Base-by-base conservation (phyloP, 1,284 basidiomycete species). In the Cryptococcus sp. region DNA sequence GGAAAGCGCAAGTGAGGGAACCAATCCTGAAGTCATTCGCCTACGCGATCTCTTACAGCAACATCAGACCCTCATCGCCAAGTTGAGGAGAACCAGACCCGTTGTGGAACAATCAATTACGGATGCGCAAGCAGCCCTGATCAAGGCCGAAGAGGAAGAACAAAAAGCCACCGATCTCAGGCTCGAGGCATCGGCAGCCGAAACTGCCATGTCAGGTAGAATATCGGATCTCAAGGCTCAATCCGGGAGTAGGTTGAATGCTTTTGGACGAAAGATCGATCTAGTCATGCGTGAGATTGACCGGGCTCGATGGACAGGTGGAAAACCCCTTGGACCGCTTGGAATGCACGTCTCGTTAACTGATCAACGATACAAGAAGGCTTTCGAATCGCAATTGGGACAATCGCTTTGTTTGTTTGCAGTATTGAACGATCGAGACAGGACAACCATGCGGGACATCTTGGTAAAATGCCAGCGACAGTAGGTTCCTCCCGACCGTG, bases 261-360 rank as follows among this genome's bases (percentile, higher is more conserved):
- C 64, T 2, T 79, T 69, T 48, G 77, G 77, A 0, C 22, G 47
- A 3, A 57, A 57, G 18, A 48, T 76, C 2, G 57, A 69, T 9
- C 22, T 46, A 4, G 59, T 69, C 1, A 53, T 91, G n/a, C 56
- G 85, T 19, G 76, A 78, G 4, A 87, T 96, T 46, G 62, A 76
- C n/a, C 62, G 61, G 9, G 75, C 76, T 57, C 70, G 61, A 4
- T 91, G 90, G 90, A 66, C 78, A 24, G 86, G 85, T 9, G 79
- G 85, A 34, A 74, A 68, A 16, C 93, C 94, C 0, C 72, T 97
- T 24, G 96, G 96, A 1, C 91, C 92, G 0, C 77, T 98, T n/a
- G 92, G 92, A 0, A 58, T 80, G 42, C 81, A 83, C 67, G 85
- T 98, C 59, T 86, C 85, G 63, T 82, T 92, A 2, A 50, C 61